phyloP scores from a whole-genome alignment of 1,139 yeast species.

The Kurtzmaniella quercitrusa region DNA sequence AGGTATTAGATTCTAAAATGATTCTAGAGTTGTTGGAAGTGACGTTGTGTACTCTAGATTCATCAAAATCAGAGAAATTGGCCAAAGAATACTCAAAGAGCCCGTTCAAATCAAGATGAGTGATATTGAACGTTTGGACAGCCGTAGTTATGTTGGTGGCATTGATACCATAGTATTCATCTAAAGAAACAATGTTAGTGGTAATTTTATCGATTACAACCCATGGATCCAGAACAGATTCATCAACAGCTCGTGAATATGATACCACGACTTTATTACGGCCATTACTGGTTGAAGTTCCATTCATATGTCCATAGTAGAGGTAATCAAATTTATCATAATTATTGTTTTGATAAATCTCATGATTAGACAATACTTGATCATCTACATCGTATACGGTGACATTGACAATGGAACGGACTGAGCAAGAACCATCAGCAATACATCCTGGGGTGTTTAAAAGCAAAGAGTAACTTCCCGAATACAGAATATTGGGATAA shows the following conservation, averaged over 20 bases:
- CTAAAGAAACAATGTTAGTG: conserved; percentile 51
- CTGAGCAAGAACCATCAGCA: conserved; percentile 60
- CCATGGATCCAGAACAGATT: conserved; percentile 26
- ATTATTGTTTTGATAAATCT: conserved; percentile 75
- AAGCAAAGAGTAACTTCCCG: conserved; percentile 72
- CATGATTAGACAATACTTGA: conserved; percentile 32
- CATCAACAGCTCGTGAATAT: conserved; percentile 28
- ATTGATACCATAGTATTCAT: conserved; percentile 31
- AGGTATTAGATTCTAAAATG: conserved; percentile 28
- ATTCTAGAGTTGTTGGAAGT: conserved; percentile 22
- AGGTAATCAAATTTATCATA: conserved; percentile 76
- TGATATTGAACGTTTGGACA: conserved; percentile 10
- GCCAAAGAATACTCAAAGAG: conserved; percentile 75
- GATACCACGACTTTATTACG: conserved; percentile 50
- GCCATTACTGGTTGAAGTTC: conserved; percentile 32
- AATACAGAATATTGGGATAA: conserved; percentile 64
- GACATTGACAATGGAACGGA: conserved; percentile 76
- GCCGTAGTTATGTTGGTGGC: conserved; percentile 26
- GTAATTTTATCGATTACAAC: conserved; percentile 74
- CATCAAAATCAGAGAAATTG: conserved; percentile 55
- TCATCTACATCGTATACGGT: conserved; percentile 52
- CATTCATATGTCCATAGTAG: conserved; percentile 64
- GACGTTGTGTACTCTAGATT: conserved; percentile 21
- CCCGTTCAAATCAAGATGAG: conserved; percentile 52
- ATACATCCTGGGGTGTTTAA: conserved; percentile 86